Percentiles rank a stretch among this genome's conserved stretches.
Conservation (phyloP, 2,329 filamentous ascomycete genomes). For the Diaporthe sp. region DNA sequence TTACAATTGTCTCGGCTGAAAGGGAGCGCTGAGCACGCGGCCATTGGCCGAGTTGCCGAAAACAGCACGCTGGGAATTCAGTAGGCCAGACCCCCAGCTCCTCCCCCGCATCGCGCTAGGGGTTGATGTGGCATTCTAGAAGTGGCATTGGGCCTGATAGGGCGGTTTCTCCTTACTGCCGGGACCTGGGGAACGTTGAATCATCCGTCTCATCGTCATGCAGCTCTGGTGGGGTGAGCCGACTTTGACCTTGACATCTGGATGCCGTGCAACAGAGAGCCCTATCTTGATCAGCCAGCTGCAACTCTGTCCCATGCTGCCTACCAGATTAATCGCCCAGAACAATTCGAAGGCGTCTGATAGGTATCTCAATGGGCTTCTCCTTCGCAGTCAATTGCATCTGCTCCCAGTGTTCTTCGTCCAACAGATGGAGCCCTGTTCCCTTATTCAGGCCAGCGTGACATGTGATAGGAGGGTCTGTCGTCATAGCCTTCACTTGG, state of each 20-base stretch:
- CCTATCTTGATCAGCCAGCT: neutral
- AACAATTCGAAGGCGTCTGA: neutral
- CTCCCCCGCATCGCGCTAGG: conserved; percentile 39
- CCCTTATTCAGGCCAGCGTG: neutral
- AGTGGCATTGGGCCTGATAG: conserved; percentile 5
- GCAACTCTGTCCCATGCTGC: neutral
- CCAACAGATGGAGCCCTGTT: neutral
- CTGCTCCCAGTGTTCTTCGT: too few species aligned
- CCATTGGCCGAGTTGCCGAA: conserved; percentile 64
- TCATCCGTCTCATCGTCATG: conserved; percentile 15
- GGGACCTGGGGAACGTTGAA: conserved; percentile 24
- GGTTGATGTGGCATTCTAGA: conserved; percentile 10
- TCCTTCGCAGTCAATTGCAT: neutral
- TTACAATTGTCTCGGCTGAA: conserved; percentile 53
- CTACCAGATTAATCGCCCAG: too few species aligned
- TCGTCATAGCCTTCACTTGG: conserved; percentile 17
- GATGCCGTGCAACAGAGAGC: neutral
- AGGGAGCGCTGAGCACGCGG: conserved; percentile 51
- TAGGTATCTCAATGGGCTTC: too few species aligned
- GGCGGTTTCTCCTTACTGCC: neutral
- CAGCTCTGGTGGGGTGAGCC: conserved; percentile 12
- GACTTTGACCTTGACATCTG: conserved; percentile 11
- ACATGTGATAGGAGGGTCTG: conserved; percentile 40
- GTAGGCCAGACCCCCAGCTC: conserved; percentile 33
- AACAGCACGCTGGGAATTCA: conserved; percentile 39